phyloP scores from a whole-genome alignment of 2,329 filamentous ascomycete species.

The Colletotrichum limetticola region DNA sequence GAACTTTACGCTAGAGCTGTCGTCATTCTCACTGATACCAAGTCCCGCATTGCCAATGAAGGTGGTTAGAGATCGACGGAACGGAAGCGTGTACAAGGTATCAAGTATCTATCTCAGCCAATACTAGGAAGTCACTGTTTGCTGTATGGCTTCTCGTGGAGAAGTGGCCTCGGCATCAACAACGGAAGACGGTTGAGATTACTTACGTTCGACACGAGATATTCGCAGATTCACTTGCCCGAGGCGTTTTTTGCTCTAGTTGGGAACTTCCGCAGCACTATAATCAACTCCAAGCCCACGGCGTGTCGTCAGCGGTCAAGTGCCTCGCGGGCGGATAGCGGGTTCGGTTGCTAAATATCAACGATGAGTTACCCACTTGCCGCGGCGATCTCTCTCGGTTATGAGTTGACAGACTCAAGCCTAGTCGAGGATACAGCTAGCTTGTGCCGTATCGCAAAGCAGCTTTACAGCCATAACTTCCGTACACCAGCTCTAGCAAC shows the following conservation, averaged over 20 bases:
- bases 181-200: neutral
- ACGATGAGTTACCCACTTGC: neutral
- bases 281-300: neutral
- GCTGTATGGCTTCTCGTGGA: neutral
- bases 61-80: neutral
- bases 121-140: too few relatives aligned
- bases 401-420: neutral
- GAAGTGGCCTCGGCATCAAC: neutral
- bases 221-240: neutral
- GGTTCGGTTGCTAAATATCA: neutral
- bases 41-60: neutral
- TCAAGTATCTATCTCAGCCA: neutral
- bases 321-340: neutral
- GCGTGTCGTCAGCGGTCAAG: neutral
- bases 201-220: neutral
- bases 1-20: neutral
- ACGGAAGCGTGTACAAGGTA: neutral
- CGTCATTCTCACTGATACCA: neutral
- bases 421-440: neutral
- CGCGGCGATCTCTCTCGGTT: neutral
- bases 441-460: neutral
- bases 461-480: neutral
- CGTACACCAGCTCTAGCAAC: neutral
- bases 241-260: neutral
- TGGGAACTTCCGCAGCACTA: neutral